Evolutionary conservation across 768 basidiomycete species (phyloP).

Genomic region (Grammothele lineata): DNA sequence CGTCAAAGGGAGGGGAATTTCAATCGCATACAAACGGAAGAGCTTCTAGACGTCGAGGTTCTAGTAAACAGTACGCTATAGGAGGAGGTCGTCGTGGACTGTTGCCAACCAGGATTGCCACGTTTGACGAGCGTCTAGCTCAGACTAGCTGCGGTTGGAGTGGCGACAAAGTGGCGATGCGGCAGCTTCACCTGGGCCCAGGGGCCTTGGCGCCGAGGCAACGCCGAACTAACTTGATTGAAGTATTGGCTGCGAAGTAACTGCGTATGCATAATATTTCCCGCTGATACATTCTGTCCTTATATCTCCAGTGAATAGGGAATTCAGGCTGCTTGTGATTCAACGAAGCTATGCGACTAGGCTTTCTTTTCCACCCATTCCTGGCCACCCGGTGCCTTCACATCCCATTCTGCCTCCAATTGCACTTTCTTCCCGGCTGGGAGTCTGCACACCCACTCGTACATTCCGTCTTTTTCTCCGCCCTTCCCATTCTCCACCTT

Average conservation of each 20-base stretch:
- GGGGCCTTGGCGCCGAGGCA: no score
- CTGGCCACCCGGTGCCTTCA: constrained; percentile 23
- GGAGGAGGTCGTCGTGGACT: no score
- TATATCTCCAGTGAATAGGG: not conserved
- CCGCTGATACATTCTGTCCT: not conserved
- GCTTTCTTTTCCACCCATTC: not conserved
- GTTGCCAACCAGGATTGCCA: no score
- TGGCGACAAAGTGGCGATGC: no score
- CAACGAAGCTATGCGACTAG: not conserved
- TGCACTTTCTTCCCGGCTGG: constrained; percentile 38
- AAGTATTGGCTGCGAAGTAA: no score
- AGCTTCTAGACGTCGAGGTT: no score
- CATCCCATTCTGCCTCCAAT: constrained; percentile 50
- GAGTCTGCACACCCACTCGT: constrained; percentile 49
- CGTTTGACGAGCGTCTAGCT: no score
- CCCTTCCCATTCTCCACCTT: constrained; percentile 39
- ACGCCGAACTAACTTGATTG: not conserved
- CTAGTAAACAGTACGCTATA: no score
- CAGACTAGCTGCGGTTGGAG: no score
- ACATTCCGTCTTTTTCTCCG: constrained; percentile 51
- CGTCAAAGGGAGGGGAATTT: no score
- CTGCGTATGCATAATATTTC: not conserved
- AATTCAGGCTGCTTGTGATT: not conserved
- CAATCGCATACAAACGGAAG: no score
- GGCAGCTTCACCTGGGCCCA: no score